These are phyloP conservation scores for Allium cepa DNA, from an alignment of 106 monocot species.

Conservation along the genomic window DNA sequence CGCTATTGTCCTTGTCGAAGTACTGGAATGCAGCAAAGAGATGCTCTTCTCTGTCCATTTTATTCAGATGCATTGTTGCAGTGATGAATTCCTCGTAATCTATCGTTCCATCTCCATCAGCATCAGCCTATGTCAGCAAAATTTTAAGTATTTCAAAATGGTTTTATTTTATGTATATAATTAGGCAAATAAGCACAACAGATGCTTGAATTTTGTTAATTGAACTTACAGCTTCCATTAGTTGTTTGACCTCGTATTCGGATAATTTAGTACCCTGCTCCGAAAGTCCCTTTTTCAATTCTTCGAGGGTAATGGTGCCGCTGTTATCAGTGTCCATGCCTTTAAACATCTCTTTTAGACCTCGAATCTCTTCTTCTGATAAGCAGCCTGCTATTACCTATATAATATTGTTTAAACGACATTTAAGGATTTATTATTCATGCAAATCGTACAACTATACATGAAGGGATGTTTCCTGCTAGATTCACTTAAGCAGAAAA, in stretches of 20 bases:
- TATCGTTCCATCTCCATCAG: conserved; percentile 81
- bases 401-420: not conserved
- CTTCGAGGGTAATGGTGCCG: conserved; percentile 72
- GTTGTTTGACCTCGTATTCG: conserved; percentile 53
- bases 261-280: conserved; percentile 60
- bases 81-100: conserved; percentile 92
- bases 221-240: conserved; percentile 62
- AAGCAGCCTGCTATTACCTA: conserved; percentile 68
- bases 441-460: not conserved
- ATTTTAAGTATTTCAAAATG: not conserved
- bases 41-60: conserved; percentile 86
- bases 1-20: conserved; percentile 76
- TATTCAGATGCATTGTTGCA: conserved; percentile 87
- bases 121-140: conserved; percentile 56
- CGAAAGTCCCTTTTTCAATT: conserved; percentile 42
- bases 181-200: not conserved
- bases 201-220: not conserved
- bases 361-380: conserved; percentile 64
- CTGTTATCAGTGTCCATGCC: conserved; percentile 67
- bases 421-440: not conserved
- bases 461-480: not conserved
- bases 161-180: not conserved
- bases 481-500: no score
- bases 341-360: conserved; percentile 73
- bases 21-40: conserved; percentile 78